These are phyloP conservation scores for Dipodascus albidus DNA, from an alignment of 805 yeast species.

Conservation along the genomic window DNA sequence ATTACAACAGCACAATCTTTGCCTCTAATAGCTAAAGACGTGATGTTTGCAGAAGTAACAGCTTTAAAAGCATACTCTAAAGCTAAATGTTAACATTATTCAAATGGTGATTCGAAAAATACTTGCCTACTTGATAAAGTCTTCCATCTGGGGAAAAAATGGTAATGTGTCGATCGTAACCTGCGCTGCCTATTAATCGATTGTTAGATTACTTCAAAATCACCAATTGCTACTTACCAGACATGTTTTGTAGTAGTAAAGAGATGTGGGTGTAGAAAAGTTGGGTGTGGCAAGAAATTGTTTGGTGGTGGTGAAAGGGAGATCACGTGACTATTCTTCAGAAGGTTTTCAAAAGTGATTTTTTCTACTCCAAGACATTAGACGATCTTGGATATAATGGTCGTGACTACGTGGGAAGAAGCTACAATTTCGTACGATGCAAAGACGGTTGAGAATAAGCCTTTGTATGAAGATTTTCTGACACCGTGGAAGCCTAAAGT, in stretches of 20 bases:
- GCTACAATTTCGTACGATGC: slow-evolving; percentile 32
- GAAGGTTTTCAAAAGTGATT: too few species aligned
- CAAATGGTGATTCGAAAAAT: background rate
- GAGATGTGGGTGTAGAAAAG: background rate
- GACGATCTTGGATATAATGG: slow-evolving; percentile 12
- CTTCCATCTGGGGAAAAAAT: slow-evolving; percentile 98
- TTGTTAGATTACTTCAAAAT: slow-evolving; percentile 1
- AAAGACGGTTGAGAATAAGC: slow-evolving; percentile 32
- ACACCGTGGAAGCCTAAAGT: slow-evolving; percentile 32
- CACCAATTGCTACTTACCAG: slow-evolving; percentile 25
- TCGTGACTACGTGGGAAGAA: slow-evolving; percentile 15
- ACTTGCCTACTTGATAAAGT: slow-evolving; percentile 66
- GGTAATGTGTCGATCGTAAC: slow-evolving; percentile 97
- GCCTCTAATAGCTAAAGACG: slow-evolving; percentile 80
- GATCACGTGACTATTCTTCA: background rate
- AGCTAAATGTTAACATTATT: background rate
- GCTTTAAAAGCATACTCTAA: slow-evolving; percentile 93
- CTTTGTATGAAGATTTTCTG: slow-evolving; percentile 35
- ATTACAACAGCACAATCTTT: slow-evolving; percentile 77
- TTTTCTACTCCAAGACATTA: too few species aligned
- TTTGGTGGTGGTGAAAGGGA: background rate
- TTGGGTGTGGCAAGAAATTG: background rate
- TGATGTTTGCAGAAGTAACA: slow-evolving; percentile 82
- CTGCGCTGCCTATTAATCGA: slow-evolving; percentile 51
- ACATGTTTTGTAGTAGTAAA: slow-evolving; percentile 21